phyloP scores from a whole-genome alignment of 1,284 basidiomycete genomes.

The Porodaedalea pini region DNA sequence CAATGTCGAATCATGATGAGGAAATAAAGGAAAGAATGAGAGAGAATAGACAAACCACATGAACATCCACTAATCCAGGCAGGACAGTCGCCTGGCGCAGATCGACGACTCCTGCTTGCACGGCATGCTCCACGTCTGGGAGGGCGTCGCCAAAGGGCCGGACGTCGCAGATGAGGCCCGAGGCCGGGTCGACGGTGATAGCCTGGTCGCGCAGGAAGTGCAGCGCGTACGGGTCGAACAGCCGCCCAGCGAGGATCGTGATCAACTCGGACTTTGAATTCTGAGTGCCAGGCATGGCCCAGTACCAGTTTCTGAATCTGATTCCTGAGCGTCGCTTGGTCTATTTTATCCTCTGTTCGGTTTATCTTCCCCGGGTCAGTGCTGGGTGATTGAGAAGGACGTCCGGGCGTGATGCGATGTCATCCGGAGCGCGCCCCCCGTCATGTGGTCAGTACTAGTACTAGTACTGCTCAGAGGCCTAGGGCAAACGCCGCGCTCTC shows the following conservation, averaged over 20 bases:
- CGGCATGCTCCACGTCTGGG: constrained; percentile 18
- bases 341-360: not conserved
- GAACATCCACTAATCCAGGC: constrained; percentile 64
- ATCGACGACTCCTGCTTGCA: constrained; percentile 37
- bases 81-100: constrained; percentile 49
- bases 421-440: not conserved
- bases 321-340: too few relatives aligned
- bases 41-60: constrained; percentile 55
- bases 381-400: not conserved
- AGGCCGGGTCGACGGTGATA: constrained; percentile 37
- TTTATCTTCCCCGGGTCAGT: not conserved
- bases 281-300: too few relatives aligned
- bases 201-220: constrained; percentile 35
- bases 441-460: too few relatives aligned
- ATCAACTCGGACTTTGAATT: constrained; percentile 6
- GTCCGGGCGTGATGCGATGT: not conserved
- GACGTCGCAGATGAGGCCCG: constrained; percentile 36
- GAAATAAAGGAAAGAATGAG: not conserved
- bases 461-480: too few relatives aligned
- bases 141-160: constrained; percentile 18
- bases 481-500: too few relatives aligned
- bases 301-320: too few relatives aligned
- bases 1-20: not conserved
- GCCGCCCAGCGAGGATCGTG: constrained; percentile 38
- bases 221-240: constrained; percentile 40